A percentile compares a stretch with the other conserved stretches of the same genome.
phyloP scores from a whole-genome alignment of 352 stramenopile species.

The Globisporangium abappressorium region DNA sequence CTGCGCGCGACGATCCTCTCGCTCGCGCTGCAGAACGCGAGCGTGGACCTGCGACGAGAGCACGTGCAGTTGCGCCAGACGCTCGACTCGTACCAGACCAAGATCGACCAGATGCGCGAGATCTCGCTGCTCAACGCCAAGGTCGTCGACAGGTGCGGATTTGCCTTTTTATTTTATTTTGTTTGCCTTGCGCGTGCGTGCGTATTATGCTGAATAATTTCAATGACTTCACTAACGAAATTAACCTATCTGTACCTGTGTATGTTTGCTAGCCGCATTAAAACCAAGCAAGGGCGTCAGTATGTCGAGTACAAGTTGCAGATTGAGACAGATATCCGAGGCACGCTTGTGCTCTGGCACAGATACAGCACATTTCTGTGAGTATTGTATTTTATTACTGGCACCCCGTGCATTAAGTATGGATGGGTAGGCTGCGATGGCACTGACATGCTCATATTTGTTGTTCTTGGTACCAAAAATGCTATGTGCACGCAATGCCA shows the following conservation, averaged over 20 bases:
- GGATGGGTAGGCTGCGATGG: background rate
- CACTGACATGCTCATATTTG: background rate
- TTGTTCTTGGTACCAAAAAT: background rate
- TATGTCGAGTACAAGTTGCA: constrained; percentile 83
- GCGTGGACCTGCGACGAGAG: constrained; percentile 73
- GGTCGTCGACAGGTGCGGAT: constrained; percentile 74
- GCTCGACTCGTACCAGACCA: constrained; percentile 84
- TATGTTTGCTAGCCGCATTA: constrained; percentile 56
- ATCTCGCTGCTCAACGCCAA: constrained; percentile 83
- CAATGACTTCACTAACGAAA: background rate
- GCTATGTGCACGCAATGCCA: background rate
- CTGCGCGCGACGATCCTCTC: constrained; percentile 72
- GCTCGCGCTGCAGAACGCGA: constrained; percentile 75
- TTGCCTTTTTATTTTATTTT: background rate
- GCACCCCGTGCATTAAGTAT: background rate
- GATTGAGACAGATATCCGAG: constrained; percentile 85
- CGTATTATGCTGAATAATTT: background rate
- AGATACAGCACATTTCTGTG: constrained; percentile 88
- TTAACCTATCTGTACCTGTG: background rate
- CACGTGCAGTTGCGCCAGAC: constrained; percentile 83
- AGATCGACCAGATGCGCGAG: constrained; percentile 87
- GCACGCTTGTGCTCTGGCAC: constrained; percentile 85
- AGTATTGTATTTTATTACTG: constrained; percentile 15
- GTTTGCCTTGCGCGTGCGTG: background rate
- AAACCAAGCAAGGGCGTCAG: constrained; percentile 81